These are phyloP conservation scores for Leptodermis oblonga DNA, from an alignment of 257 asterid species.

Conservation along the genomic window DNA sequence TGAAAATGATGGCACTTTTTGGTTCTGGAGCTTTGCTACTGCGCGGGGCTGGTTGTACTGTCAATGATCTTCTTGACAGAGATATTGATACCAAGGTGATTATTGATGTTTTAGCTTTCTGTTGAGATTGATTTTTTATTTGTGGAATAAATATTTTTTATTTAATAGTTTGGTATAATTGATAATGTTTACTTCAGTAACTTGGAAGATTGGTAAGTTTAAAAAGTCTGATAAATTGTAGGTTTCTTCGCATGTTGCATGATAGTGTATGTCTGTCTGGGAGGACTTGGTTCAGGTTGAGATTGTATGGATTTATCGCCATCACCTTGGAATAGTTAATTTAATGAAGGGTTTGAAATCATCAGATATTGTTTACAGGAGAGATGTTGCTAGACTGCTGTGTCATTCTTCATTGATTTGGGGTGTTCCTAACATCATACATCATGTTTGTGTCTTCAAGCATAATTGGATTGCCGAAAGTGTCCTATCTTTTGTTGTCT, in stretches of 20 bases:
- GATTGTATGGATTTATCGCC: background rate
- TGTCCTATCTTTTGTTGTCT: background rate
- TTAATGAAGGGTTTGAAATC: background rate
- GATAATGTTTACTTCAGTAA: too few species aligned
- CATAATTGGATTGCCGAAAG: background rate
- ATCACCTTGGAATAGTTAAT: background rate
- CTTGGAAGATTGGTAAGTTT: background rate
- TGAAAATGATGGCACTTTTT: conserved; percentile 77
- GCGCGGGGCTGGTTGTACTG: conserved; percentile 95
- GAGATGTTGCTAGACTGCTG: background rate
- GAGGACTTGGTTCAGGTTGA: background rate
- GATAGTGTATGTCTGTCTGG: background rate
- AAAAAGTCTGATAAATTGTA: background rate
- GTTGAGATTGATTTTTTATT: too few species aligned
- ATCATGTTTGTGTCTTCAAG: background rate
- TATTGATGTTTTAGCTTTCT: too few species aligned
- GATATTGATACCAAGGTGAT: conserved; percentile 81
- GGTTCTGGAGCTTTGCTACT: conserved; percentile 81
- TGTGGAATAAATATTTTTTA: too few species aligned
- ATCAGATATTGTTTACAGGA: background rate
- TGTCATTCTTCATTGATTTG: background rate
- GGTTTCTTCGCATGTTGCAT: background rate
- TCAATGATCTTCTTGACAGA: conserved; percentile 84
- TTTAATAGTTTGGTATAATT: too few species aligned
- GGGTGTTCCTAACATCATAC: background rate